phyloP scores from a whole-genome alignment of 1,284 basidiomycete species.

The Microbotryum saponariae region DNA sequence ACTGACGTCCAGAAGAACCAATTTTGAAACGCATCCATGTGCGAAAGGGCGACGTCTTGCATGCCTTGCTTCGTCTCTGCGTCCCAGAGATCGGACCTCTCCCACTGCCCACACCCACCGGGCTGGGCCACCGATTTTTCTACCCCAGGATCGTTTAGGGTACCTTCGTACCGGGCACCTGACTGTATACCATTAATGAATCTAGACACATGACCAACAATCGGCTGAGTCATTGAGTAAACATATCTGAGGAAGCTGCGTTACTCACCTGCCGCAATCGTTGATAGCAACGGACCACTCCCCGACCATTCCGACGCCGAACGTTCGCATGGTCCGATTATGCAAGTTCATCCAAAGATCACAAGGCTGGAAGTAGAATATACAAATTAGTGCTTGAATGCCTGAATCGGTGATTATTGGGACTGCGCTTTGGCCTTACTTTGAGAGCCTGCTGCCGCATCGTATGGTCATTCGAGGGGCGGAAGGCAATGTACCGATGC shows the following conservation, averaged over 20 bases:
- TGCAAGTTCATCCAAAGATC: constrained; percentile 24
- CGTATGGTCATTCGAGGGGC: constrained; percentile 11
- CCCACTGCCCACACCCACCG: constrained; percentile 13
- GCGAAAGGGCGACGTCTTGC: constrained; percentile 59
- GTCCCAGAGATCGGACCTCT: constrained; percentile 58
- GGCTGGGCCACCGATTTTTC: constrained; percentile 1
- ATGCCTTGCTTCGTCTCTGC: constrained; percentile 55
- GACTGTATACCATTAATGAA: constrained; percentile 40
- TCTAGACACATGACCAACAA: constrained; percentile 50
- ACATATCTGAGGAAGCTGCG: constrained; percentile 40
- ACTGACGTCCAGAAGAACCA: not conserved
- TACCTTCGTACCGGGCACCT: constrained; percentile 28
- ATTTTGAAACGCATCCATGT: constrained; percentile 56
- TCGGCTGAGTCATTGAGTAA: constrained; percentile 12
- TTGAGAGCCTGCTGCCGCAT: constrained; percentile 5
- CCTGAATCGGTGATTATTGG: too few species aligned
- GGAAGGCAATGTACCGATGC: constrained; percentile 45
- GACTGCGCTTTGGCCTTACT: not conserved
- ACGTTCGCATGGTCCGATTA: constrained; percentile 26
- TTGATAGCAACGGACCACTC: constrained; percentile 35
- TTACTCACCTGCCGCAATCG: constrained; percentile 44
- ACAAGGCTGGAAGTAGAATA: constrained; percentile 24
- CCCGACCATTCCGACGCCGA: constrained; percentile 37
- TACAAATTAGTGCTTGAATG: not conserved
- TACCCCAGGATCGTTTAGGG: not conserved